These are phyloP conservation scores for Kluyveromyces marxianus DNA, from an alignment of 1,139 yeast genomes.

Conservation along the genomic window DNA sequence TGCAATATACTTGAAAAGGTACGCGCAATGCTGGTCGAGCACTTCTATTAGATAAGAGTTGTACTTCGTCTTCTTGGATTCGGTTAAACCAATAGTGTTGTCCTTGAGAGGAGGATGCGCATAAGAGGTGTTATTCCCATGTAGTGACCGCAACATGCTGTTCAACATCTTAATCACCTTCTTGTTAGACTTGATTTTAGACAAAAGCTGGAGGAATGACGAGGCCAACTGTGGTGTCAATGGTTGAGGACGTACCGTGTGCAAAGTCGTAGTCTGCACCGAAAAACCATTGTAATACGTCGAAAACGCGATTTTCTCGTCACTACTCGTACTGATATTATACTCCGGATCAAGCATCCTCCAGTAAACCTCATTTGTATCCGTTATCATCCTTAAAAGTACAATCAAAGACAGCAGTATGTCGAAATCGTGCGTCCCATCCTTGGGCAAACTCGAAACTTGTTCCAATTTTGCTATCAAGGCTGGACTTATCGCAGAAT, in stretches of 20 bases:
- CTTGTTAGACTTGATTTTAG: slow-evolving; percentile 21
- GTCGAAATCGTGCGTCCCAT: slow-evolving; percentile 8
- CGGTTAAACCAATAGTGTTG: background rate
- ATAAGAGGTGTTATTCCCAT: slow-evolving; percentile 14
- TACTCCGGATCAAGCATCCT: background rate
- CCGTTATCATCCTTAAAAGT: slow-evolving; percentile 22
- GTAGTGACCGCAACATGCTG: slow-evolving; percentile 16
- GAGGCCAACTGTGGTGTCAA: slow-evolving; percentile 17
- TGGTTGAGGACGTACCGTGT: slow-evolving; percentile 20
- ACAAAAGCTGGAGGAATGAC: slow-evolving; percentile 16
- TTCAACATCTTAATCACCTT: slow-evolving; percentile 14
- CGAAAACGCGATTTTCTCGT: slow-evolving; percentile 14
- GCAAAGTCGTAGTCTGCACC: slow-evolving; percentile 24
- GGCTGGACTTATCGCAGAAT: slow-evolving; percentile 5
- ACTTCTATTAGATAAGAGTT: slow-evolving; percentile 15
- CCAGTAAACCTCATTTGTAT: slow-evolving; percentile 26
- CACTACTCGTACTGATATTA: background rate
- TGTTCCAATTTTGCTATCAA: slow-evolving; percentile 1
- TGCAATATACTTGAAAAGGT: slow-evolving; percentile 22
- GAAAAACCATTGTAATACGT: slow-evolving; percentile 24
- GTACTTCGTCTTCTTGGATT: slow-evolving; percentile 6
- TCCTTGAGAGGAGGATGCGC: slow-evolving; percentile 4
- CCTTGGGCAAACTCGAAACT: background rate
- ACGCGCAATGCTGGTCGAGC: slow-evolving; percentile 22
- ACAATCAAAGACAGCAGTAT: slow-evolving; percentile 22